These are phyloP conservation scores for Pythium scleroteichum DNA, from an alignment of 352 stramenopile genomes.

Conservation along the genomic window DNA sequence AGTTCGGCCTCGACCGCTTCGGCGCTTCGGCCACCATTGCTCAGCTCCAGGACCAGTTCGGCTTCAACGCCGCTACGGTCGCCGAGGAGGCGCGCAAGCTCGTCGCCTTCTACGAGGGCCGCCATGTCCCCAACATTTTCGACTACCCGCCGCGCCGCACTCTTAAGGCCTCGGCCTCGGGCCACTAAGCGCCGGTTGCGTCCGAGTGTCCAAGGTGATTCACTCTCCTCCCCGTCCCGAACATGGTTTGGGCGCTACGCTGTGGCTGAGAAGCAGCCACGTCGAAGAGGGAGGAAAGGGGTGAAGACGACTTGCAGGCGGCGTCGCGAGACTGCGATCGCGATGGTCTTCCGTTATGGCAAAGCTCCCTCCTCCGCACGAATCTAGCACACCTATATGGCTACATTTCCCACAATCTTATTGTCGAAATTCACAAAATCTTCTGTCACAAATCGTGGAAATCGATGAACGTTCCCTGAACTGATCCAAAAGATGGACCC, in stretches of 20 bases:
- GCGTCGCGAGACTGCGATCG: constrained; percentile 21
- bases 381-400: background rate
- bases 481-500: no score
- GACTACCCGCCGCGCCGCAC: constrained; percentile 64
- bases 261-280: background rate
- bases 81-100: constrained; percentile 90
- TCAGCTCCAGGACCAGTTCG: constrained; percentile 93
- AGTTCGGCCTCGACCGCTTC: constrained; percentile 91
- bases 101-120: constrained; percentile 91
- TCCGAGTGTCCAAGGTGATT: background rate
- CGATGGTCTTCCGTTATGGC: background rate
- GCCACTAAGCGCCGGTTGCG: constrained; percentile 50
- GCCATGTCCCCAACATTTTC: constrained; percentile 68
- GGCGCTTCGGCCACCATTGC: constrained; percentile 86
- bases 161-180: constrained; percentile 46
- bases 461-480: no score
- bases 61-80: constrained; percentile 95
- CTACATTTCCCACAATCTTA: constrained; percentile 10
- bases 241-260: background rate
- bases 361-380: background rate
- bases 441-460: constrained; percentile 12
- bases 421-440: constrained; percentile 1
- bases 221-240: background rate
- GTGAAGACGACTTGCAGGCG: background rate
- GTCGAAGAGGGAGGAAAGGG: background rate